Conservation (phyloP, 495 filamentous ascomycete species). For the Penicillium paradoxum region DNA sequence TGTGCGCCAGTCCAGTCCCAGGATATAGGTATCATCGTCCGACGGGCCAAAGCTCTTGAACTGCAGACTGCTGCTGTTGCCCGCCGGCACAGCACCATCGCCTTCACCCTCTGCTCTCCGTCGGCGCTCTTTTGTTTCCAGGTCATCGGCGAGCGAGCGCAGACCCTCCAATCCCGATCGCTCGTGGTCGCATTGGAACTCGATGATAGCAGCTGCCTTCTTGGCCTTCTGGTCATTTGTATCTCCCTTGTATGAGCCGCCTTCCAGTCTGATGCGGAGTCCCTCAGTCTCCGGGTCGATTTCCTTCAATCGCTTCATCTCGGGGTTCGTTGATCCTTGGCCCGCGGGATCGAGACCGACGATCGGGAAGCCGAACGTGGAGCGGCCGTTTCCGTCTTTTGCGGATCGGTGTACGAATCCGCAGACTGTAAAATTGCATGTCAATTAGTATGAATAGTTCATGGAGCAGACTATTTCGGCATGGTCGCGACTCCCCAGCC, state of each 20-base stretch:
- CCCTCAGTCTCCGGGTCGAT: slow-evolving; percentile 62
- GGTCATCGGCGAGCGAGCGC: slow-evolving; percentile 28
- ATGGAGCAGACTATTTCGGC: neutral
- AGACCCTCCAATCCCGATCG: slow-evolving; percentile 67
- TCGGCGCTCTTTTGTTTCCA: slow-evolving; percentile 24
- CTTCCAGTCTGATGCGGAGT: slow-evolving; percentile 62
- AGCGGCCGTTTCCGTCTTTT: slow-evolving; percentile 35
- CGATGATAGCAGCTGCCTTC: slow-evolving; percentile 66
- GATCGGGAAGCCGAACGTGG: slow-evolving; percentile 56
- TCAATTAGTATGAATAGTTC: slow-evolving; percentile 3
- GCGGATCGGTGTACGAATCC: slow-evolving; percentile 55
- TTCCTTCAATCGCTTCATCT: slow-evolving; percentile 58
- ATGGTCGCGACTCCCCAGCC: neutral
- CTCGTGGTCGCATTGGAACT: slow-evolving; percentile 74
- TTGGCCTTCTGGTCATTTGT: slow-evolving; percentile 40
- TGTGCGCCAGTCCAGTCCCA: slow-evolving; percentile 78
- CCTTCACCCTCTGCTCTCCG: slow-evolving; percentile 21
- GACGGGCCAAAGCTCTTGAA: slow-evolving; percentile 63
- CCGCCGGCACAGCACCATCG: slow-evolving; percentile 15
- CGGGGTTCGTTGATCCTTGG: slow-evolving; percentile 52
- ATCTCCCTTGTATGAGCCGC: slow-evolving; percentile 53
- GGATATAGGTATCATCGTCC: slow-evolving; percentile 46
- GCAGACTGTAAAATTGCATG: slow-evolving; percentile 60
- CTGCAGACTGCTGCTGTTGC: slow-evolving; percentile 53
- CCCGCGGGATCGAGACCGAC: slow-evolving; percentile 59